Percentiles rank a stretch among this genome's conserved stretches.
Evolutionary conservation across 192 early-diverging fungal genomes (phyloP).

Genomic region (Gamsiella multidivaricata): DNA sequence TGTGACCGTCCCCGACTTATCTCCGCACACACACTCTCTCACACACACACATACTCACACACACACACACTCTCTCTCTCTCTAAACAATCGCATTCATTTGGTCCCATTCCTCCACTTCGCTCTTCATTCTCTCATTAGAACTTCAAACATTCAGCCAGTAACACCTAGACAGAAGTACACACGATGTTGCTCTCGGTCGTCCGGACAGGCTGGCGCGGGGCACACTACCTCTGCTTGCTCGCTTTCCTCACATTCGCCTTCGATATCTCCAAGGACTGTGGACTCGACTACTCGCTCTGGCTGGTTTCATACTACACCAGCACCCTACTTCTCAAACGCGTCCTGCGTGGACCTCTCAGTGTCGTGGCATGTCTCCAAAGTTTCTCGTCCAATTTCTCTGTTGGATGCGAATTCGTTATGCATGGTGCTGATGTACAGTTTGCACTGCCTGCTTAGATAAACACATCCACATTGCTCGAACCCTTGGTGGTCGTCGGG

Average conservation of each 20-base stretch:
- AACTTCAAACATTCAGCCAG: no score
- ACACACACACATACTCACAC: no score
- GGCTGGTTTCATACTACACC: conserved; percentile 46
- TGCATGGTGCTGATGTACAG: no score
- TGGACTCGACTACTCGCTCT: conserved; percentile 48
- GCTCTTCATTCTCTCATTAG: no score
- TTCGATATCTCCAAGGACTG: conserved; percentile 41
- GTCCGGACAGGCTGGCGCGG: conserved; percentile 34
- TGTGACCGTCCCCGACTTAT: no score
- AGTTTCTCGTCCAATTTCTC: background rate
- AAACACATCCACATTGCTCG: conserved; percentile 20
- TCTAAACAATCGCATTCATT: no score
- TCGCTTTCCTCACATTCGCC: conserved; percentile 41
- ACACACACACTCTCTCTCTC: no score
- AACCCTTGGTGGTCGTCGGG: conserved; percentile 31
- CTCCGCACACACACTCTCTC: no score
- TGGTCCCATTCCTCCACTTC: no score
- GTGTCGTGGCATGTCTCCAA: conserved; percentile 11
- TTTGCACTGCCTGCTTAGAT: conserved; percentile 10
- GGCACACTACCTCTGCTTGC: conserved; percentile 37
- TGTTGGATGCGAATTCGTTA: background rate
- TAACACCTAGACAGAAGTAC: no score
- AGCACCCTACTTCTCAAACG: conserved; percentile 22
- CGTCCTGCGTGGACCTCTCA: conserved; percentile 12
- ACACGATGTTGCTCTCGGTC: conserved; percentile 34